These are phyloP conservation scores for Lycium barbarum DNA, from an alignment of 257 asterid genomes.

Conservation along the genomic window DNA sequence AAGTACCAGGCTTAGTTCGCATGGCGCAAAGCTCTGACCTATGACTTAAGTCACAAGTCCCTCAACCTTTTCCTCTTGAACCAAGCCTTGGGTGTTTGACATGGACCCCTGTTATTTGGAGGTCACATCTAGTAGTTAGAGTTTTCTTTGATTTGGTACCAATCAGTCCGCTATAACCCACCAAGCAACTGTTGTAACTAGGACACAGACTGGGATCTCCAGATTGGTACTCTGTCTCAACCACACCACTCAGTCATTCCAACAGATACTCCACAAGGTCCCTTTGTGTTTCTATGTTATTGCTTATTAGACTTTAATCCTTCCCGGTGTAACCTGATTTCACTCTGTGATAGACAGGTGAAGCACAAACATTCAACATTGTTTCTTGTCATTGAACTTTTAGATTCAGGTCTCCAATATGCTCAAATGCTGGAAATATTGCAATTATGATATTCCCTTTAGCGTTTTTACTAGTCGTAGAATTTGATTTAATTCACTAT, in stretches of 20 bases:
- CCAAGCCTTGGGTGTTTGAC: neutral
- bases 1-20: slow-evolving; percentile 1
- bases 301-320: neutral
- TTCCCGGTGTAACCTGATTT: neutral
- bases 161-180: neutral
- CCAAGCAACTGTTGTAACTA: neutral
- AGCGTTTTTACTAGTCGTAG: neutral
- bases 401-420: neutral
- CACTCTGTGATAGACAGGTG: slow-evolving; percentile 12
- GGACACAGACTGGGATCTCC: neutral
- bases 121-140: neutral
- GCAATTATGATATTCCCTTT: neutral
- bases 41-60: neutral
- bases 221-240: neutral
- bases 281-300: neutral
- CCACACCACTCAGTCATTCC: neutral
- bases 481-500: neutral
- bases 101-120: neutral
- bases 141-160: neutral
- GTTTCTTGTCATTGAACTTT: slow-evolving; percentile 3
- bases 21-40: neutral
- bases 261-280: neutral
- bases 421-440: neutral
- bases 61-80: neutral
- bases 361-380: slow-evolving; percentile 6